Conservation (phyloP, 2,329 filamentous ascomycete genomes). For the Colletotrichum tropicicola region DNA sequence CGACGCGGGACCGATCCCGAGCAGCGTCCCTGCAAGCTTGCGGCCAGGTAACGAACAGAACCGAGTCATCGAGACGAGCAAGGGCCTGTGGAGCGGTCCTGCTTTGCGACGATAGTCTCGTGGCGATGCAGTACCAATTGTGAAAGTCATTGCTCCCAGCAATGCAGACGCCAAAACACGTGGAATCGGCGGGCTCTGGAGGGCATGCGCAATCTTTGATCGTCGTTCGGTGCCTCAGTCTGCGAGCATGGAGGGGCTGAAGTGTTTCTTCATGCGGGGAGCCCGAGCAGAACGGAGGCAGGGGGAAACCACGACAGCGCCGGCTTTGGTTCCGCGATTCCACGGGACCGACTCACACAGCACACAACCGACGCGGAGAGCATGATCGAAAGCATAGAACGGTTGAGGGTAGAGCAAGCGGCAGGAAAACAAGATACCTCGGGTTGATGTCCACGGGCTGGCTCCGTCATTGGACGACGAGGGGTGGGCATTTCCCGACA, state of each 20-base stretch:
- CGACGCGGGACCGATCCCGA: conserved; percentile 44
- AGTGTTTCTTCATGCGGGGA: conserved; percentile 8
- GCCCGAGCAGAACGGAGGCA: conserved; percentile 4
- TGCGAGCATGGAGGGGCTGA: too few relatives aligned
- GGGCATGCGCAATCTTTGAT: too few relatives aligned
- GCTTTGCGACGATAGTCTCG: conserved; percentile 26
- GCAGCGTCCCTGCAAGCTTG: conserved; percentile 58
- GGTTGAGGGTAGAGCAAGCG: background rate
- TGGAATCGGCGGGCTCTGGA: too few relatives aligned
- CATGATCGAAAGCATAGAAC: too few relatives aligned
- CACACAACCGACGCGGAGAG: background rate
- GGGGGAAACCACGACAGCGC: background rate
- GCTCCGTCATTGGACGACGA: conserved; percentile 23
- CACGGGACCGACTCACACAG: background rate
- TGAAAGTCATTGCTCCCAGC: background rate
- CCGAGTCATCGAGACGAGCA: conserved; percentile 69
- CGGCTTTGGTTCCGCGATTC: background rate
- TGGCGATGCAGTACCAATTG: background rate
- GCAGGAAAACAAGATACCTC: conserved; percentile 27
- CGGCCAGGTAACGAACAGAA: conserved; percentile 64
- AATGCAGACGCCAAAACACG: too few relatives aligned
- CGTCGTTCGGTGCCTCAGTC: too few relatives aligned
- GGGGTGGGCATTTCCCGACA: conserved; percentile 5
- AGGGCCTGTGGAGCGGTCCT: conserved; percentile 64
- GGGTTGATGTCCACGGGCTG: conserved; percentile 23